A percentile compares a stretch with the other conserved stretches of the same genome.
phyloP scores from a whole-genome alignment of 2,329 filamentous ascomycete genomes.

The Epichloe aotearoae region DNA sequence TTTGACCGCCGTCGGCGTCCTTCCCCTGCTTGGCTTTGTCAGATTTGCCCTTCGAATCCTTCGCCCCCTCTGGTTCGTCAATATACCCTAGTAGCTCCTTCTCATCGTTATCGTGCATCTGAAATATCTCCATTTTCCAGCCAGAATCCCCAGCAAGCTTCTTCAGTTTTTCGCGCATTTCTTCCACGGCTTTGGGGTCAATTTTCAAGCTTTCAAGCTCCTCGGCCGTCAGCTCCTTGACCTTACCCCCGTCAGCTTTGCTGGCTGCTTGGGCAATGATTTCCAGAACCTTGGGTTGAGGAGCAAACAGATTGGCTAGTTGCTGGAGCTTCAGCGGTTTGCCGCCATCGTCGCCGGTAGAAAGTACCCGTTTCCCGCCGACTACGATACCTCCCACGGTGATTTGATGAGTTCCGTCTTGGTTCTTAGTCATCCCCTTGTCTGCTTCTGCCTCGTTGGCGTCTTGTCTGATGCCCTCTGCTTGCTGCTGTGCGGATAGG shows the following conservation, averaged over 20 bases:
- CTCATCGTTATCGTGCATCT: conserved; percentile 42
- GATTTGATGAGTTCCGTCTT: conserved; percentile 17
- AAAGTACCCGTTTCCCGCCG: conserved; percentile 36
- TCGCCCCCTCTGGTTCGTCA: conserved; percentile 26
- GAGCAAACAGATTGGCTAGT: conserved; percentile 16
- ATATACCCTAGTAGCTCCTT: conserved; percentile 58
- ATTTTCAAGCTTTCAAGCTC: conserved; percentile 58
- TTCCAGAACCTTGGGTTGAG: conserved; percentile 14
- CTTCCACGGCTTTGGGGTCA: conserved; percentile 52
- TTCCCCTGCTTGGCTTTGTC: conserved; percentile 18
- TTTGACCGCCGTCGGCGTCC: conserved; percentile 7
- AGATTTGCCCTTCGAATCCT: conserved; percentile 7
- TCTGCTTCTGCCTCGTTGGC: conserved; percentile 5
- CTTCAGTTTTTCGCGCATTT: conserved; percentile 54
- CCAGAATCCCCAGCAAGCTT: conserved; percentile 55
- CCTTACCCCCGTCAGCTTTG: conserved; percentile 45
- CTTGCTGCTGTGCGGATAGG: conserved; percentile 19
- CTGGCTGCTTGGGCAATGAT: conserved; percentile 31
- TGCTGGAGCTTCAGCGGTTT: conserved; percentile 30
- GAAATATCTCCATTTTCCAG: conserved; percentile 73
- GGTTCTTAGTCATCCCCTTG: conserved; percentile 16
- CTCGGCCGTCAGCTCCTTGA: conserved; percentile 48
- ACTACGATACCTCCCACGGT: conserved; percentile 41
- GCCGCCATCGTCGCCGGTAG: conserved; percentile 31
- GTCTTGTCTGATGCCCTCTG: conserved; percentile 6